These are phyloP conservation scores for Alternaria triticina DNA, from an alignment of 2,329 filamentous ascomycete species.

Conservation along the genomic window DNA sequence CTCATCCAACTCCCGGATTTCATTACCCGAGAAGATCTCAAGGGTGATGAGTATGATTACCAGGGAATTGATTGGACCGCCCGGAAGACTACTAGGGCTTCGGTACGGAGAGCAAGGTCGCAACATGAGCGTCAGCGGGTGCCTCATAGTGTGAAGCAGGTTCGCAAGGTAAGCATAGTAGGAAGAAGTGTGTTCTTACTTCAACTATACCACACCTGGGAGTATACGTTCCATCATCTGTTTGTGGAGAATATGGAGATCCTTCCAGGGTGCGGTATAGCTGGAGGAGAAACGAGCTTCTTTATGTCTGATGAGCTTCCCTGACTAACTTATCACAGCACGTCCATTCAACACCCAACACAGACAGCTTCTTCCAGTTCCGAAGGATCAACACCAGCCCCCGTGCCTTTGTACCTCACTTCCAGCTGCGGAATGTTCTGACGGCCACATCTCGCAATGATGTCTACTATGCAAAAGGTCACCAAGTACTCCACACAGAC, in stretches of 20 bases:
- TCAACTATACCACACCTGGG: neutral
- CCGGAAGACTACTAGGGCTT: constrained; percentile 36
- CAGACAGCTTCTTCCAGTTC: constrained; percentile 57
- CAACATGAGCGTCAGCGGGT: constrained; percentile 31
- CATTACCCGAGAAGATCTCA: constrained; percentile 40
- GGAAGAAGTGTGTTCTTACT: neutral
- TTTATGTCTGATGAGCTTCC: neutral
- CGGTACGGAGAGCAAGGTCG: constrained; percentile 32
- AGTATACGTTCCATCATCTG: no score
- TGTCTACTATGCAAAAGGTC: constrained; percentile 59
- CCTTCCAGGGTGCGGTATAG: neutral
- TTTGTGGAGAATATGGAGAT: neutral
- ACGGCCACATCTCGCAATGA: constrained; percentile 62
- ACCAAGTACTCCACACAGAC: constrained; percentile 58
- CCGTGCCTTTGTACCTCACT: constrained; percentile 61
- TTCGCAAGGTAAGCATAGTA: constrained; percentile 25
- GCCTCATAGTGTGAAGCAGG: constrained; percentile 19
- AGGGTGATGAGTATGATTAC: constrained; percentile 45
- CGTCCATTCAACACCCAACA: constrained; percentile 41
- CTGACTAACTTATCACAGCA: constrained; percentile 20
- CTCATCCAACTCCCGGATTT: constrained; percentile 30
- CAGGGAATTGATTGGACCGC: constrained; percentile 49
- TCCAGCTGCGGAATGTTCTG: constrained; percentile 65
- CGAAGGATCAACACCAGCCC: constrained; percentile 58
- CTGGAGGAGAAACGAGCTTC: neutral